Conservation (phyloP, 768 basidiomycete genomes). For the Mycena maculata region DNA sequence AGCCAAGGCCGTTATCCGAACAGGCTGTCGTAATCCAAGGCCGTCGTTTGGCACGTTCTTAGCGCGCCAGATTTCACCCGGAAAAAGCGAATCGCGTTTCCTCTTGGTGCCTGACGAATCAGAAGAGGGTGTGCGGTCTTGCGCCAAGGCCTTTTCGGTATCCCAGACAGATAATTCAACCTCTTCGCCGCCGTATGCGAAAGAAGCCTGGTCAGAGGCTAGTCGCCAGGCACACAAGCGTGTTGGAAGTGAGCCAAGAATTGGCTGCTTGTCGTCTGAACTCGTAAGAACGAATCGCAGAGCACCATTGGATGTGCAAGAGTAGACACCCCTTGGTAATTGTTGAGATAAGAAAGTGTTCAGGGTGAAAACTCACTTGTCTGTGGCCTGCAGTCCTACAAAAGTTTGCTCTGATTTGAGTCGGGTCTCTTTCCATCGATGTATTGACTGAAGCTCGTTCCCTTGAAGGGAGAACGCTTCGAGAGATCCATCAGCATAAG, state of each 20-base stretch:
- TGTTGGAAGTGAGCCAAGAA: conserved; percentile 66
- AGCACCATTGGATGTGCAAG: conserved; percentile 84
- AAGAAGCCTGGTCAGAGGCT: conserved; percentile 61
- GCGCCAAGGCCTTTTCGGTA: conserved; percentile 65
- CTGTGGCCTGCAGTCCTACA: conserved; percentile 66
- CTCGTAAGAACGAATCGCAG: conserved; percentile 60
- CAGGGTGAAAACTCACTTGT: conserved; percentile 53
- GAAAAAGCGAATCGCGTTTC: conserved; percentile 70
- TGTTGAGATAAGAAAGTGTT: conserved; percentile 1
- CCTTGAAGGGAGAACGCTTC: conserved; percentile 56
- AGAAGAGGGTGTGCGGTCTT: conserved; percentile 33
- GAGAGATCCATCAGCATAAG: conserved; percentile 69
- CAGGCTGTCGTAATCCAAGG: conserved; percentile 80
- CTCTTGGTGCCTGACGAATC: conserved; percentile 59
- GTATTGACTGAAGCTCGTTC: conserved; percentile 54
- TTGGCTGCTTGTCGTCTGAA: conserved; percentile 37
- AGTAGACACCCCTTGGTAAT: conserved; percentile 60
- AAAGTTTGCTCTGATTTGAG: conserved; percentile 64
- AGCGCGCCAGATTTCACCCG: conserved; percentile 86
- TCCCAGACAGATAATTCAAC: conserved; percentile 88
- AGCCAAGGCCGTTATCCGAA: conserved; percentile 77
- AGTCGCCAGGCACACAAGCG: conserved; percentile 78
- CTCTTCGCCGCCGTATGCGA: conserved; percentile 89
- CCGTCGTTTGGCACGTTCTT: conserved; percentile 87
- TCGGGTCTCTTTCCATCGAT: conserved; percentile 75